Conservation (phyloP, 108 stramenopile genomes). For the Chaetoceros muelleri region DNA sequence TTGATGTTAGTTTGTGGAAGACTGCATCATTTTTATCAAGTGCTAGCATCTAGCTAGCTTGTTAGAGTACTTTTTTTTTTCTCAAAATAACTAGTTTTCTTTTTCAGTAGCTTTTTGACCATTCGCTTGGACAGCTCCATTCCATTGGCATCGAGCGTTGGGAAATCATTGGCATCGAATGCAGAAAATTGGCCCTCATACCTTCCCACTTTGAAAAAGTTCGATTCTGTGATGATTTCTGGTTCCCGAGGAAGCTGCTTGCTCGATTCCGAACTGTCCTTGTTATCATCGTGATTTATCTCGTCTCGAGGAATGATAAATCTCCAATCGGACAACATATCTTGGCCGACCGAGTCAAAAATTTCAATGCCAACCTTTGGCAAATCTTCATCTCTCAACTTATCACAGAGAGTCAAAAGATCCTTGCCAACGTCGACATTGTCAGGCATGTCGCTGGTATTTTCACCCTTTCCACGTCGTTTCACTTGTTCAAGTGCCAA, state of each 20-base stretch:
- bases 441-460: conserved; percentile 8
- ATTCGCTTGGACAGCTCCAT: conserved; percentile 36
- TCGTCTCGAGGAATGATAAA: conserved; percentile 1
- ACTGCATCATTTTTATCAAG: conserved; percentile 11
- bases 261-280: conserved; percentile 15
- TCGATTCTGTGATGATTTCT: conserved; percentile 13
- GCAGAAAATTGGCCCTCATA: conserved; percentile 30
- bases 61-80: neutral
- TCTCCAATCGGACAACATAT: neutral
- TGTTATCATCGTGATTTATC: neutral
- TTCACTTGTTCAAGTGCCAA: conserved; percentile 30
- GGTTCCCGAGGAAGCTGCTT: conserved; percentile 3
- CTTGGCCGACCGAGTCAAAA: conserved; percentile 22
- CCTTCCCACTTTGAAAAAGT: conserved; percentile 30
- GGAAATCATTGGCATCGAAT: conserved; percentile 29
- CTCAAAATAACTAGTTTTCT: neutral
- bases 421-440: conserved; percentile 12
- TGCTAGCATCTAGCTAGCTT: too few species aligned
- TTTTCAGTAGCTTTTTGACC: conserved; percentile 41
- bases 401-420: conserved; percentile 52
- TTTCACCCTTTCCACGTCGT: conserved; percentile 1
- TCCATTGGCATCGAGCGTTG: conserved; percentile 41
- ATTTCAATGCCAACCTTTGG: conserved; percentile 56
- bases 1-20: conserved; percentile 30
- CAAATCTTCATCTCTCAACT: conserved; percentile 45